A percentile compares a stretch with the other conserved stretches of the same genome.
Evolutionary conservation across 208 protist species (phyloP).

Genomic region (Trypanosoma melophagium): DNA sequence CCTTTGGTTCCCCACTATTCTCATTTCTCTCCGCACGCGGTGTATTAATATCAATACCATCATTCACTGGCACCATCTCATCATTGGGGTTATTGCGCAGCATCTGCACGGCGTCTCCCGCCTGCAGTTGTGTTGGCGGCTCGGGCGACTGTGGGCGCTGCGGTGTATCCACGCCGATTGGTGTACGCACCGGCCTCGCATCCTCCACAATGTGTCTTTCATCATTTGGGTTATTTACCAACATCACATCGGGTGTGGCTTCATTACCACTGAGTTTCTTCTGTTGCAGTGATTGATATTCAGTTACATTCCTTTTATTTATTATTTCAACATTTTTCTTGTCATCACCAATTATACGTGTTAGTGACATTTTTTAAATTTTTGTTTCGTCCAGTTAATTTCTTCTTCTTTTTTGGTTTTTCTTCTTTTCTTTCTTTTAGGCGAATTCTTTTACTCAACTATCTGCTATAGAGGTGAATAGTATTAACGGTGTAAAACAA

Average conservation of each 20-base stretch:
- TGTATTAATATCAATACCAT: conserved; percentile 55
- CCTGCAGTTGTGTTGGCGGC: not conserved
- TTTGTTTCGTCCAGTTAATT: not conserved
- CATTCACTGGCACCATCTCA: conserved; percentile 71
- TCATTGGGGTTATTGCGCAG: conserved; percentile 88
- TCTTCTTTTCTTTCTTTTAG: not conserved
- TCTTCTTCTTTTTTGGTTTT: not conserved
- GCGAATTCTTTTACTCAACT: not conserved
- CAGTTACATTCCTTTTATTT: conserved; percentile 11
- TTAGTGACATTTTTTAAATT: conserved; percentile 21
- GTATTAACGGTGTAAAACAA: too few relatives aligned
- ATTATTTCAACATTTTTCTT: conserved; percentile 26
- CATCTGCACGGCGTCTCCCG: not conserved
- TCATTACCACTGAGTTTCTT: not conserved
- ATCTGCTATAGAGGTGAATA: too few relatives aligned
- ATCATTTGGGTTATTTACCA: conserved; percentile 57
- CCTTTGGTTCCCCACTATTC: not conserved
- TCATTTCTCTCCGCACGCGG: conserved; percentile 25
- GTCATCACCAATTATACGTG: conserved; percentile 18
- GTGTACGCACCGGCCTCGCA: conserved; percentile 35
- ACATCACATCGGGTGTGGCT: not conserved
- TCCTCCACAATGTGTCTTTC: conserved; percentile 46
- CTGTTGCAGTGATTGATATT: not conserved
- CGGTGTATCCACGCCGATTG: not conserved
- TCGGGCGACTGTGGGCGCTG: not conserved